Evolutionary conservation across 768 basidiomycete species (phyloP).

Genomic region (Kwoniella europaea): DNA sequence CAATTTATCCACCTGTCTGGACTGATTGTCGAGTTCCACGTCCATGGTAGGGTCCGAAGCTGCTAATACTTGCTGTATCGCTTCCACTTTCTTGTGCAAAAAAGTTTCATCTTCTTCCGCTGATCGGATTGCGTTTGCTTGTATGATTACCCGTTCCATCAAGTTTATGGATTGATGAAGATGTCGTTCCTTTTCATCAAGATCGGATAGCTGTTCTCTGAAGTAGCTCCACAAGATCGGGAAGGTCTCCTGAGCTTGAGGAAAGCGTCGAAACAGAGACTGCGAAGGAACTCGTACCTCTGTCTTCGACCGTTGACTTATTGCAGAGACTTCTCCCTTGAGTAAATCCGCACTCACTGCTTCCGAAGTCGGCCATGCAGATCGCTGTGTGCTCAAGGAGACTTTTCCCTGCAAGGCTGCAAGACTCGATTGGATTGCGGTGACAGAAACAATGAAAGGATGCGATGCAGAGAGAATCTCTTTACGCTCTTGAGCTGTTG

Average conservation of each 20-base stretch:
- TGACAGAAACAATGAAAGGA: background rate
- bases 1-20: background rate
- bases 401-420: background rate
- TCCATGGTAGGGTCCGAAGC: too few relatives aligned
- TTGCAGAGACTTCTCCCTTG: background rate
- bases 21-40: background rate
- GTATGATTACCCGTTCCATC: background rate
- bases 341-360: background rate
- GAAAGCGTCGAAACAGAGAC: background rate
- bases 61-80: background rate
- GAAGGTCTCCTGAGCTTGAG: background rate
- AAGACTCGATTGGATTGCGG: background rate
- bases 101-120: background rate
- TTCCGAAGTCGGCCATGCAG: background rate
- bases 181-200: background rate
- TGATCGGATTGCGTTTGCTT: background rate
- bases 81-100: background rate
- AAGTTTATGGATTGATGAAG: background rate
- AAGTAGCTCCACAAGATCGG: background rate
- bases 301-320: background rate
- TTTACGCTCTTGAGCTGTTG: background rate
- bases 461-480: background rate
- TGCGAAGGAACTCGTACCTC: background rate
- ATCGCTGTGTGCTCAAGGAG: background rate
- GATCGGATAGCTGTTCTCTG: background rate